Evolutionary conservation across 2,329 filamentous ascomycete species (phyloP).

Genomic region (Monosporascus sp.): DNA sequence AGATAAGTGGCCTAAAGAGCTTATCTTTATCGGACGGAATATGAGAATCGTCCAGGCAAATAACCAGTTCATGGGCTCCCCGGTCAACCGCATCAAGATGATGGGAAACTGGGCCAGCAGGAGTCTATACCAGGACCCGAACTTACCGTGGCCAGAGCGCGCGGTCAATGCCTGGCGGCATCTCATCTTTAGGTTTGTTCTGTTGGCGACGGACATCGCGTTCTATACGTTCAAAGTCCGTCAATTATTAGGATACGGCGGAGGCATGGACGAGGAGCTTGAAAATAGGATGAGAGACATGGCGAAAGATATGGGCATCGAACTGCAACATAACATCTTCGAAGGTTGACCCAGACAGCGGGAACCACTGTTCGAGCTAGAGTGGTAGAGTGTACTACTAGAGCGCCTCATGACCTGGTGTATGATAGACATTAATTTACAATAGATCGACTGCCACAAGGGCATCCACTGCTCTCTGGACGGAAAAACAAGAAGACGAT

Average conservation of each 20-base stretch:
- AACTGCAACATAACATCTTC: slow-evolving; percentile 83
- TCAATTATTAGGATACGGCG: slow-evolving; percentile 70
- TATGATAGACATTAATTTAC: too few species aligned
- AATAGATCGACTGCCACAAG: too few species aligned
- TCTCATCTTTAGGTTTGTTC: slow-evolving; percentile 72
- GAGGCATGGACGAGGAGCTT: slow-evolving; percentile 91
- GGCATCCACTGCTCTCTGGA: too few species aligned
- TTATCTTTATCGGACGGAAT: slow-evolving; percentile 88
- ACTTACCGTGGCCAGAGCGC: slow-evolving; percentile 57
- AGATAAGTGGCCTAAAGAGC: slow-evolving; percentile 81
- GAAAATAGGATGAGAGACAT: slow-evolving; percentile 82
- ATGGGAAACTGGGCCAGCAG: slow-evolving; percentile 86
- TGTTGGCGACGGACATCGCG: slow-evolving; percentile 70
- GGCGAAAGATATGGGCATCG: slow-evolving; percentile 86
- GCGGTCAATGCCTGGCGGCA: slow-evolving; percentile 69
- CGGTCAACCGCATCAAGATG: slow-evolving; percentile 90
- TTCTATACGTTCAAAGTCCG: slow-evolving; percentile 78
- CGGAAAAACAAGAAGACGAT: too few species aligned
- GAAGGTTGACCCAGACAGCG: slow-evolving; percentile 56
- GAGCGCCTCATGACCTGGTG: too few species aligned
- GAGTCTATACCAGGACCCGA: slow-evolving; percentile 70
- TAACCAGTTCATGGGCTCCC: slow-evolving; percentile 84
- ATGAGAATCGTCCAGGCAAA: slow-evolving; percentile 91
- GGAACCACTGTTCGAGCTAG: too few species aligned
- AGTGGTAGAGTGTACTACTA: too few species aligned